Conservation (phyloP, 202 grass and related monocot genomes). For the Digitaria exilis region DNA sequence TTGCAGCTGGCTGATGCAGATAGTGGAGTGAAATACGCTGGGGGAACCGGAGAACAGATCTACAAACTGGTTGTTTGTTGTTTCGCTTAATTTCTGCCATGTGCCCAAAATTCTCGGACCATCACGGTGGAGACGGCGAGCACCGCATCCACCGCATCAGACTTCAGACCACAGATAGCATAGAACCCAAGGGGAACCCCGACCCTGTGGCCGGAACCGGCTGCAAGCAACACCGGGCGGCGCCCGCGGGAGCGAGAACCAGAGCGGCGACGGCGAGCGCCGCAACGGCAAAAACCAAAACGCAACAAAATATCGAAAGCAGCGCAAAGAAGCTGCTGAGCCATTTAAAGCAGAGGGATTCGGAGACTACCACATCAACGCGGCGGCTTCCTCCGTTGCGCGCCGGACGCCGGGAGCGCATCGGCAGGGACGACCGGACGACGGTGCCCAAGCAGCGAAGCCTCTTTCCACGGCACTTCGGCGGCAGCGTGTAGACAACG, state of each 20-base stretch:
- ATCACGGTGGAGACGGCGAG: background rate
- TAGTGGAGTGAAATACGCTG: background rate
- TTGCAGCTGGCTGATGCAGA: background rate
- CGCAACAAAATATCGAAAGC: background rate
- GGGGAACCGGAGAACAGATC: conserved; percentile 16
- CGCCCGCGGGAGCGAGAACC: too few relatives aligned
- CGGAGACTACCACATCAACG: background rate
- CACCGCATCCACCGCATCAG: background rate
- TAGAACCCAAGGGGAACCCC: background rate
- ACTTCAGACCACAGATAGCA: background rate
- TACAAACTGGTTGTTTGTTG: background rate
- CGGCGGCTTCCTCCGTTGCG: background rate
- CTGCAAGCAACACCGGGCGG: too few relatives aligned
- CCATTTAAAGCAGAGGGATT: background rate
- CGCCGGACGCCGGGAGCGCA: background rate
- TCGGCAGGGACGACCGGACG: background rate
- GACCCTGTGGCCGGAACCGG: background rate
- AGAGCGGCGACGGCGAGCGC: background rate
- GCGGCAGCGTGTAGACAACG: background rate
- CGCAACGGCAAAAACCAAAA: background rate
- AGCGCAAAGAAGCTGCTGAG: background rate
- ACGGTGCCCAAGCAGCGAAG: background rate
- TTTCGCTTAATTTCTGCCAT: background rate
- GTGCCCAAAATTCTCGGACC: conserved; percentile 13
- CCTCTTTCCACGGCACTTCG: too few relatives aligned